phyloP scores from a whole-genome alignment of 106 monocot genomes.

The Dendrobium catenatum region DNA sequence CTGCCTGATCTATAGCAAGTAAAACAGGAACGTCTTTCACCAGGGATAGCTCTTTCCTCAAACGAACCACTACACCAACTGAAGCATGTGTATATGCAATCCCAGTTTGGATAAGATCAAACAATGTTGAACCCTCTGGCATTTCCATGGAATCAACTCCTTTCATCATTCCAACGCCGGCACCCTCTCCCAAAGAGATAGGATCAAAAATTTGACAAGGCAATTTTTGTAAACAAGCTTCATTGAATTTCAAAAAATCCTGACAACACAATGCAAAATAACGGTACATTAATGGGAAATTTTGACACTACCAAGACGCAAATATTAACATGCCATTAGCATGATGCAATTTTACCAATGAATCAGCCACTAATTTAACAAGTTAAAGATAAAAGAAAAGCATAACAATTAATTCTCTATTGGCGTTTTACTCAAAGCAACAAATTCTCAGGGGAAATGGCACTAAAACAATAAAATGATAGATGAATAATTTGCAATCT shows the following conservation, averaged over 20 bases:
- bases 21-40: slow-evolving; percentile 91
- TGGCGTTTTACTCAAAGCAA: background rate
- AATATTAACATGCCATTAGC: background rate
- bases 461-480: background rate
- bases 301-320: background rate
- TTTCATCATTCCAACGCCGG: slow-evolving; percentile 55
- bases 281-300: background rate
- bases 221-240: slow-evolving; percentile 52
- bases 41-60: slow-evolving; percentile 81
- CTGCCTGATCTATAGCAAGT: slow-evolving; percentile 94
- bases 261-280: slow-evolving; percentile 19
- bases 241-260: slow-evolving; percentile 94
- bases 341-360: background rate
- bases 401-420: background rate
- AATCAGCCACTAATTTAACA: background rate
- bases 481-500: no score
- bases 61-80: slow-evolving; percentile 74
- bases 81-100: slow-evolving; percentile 71
- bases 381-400: background rate
- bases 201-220: slow-evolving; percentile 81
- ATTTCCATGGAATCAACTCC: slow-evolving; percentile 57
- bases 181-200: slow-evolving; percentile 87
- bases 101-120: slow-evolving; percentile 88
- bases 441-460: background rate
- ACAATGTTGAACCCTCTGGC: slow-evolving; percentile 86